Conservation (phyloP, 2,329 filamentous ascomycete genomes). For the Erysiphe neolycopersici region DNA sequence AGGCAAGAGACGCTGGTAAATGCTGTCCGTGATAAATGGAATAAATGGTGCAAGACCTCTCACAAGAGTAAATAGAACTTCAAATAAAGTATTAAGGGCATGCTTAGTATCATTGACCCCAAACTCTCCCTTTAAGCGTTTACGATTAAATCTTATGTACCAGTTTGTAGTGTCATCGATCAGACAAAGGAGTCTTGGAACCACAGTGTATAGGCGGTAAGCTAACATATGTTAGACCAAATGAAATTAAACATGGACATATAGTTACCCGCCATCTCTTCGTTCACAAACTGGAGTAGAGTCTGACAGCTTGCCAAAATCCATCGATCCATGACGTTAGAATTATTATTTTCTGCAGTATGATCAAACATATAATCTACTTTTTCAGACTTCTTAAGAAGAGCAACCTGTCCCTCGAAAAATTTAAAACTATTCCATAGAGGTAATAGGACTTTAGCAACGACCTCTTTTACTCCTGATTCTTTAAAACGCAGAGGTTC, state of each 20-base stretch:
- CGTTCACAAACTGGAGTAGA: conserved; percentile 69
- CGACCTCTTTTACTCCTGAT: conserved; percentile 75
- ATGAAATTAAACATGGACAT: not conserved
- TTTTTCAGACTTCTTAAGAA: conserved; percentile 64
- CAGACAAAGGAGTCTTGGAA: conserved; percentile 53
- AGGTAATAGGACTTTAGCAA: conserved; percentile 70
- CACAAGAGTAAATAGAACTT: conserved; percentile 72
- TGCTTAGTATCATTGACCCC: conserved; percentile 67
- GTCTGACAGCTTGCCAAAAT: conserved; percentile 83
- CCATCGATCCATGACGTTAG: conserved; percentile 91
- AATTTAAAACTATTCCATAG: conserved; percentile 96
- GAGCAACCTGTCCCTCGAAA: conserved; percentile 64
- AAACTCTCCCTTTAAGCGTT: conserved; percentile 70
- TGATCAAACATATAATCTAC: conserved; percentile 60
- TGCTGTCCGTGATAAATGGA: conserved; percentile 84
- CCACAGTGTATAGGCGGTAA: conserved; percentile 72
- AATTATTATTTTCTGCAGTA: conserved; percentile 44
- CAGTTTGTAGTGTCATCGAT: conserved; percentile 97
- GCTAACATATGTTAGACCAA: conserved; percentile 14
- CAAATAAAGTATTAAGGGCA: conserved; percentile 80
- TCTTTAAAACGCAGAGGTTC: conserved; percentile 85
- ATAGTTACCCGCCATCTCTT: conserved; percentile 56
- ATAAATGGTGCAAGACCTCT: conserved; percentile 81
- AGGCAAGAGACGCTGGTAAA: conserved; percentile 61
- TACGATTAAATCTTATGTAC: conserved; percentile 91